Base-by-base conservation (phyloP, 345 rosid genomes). In the Hevea brasiliensis region DNA sequence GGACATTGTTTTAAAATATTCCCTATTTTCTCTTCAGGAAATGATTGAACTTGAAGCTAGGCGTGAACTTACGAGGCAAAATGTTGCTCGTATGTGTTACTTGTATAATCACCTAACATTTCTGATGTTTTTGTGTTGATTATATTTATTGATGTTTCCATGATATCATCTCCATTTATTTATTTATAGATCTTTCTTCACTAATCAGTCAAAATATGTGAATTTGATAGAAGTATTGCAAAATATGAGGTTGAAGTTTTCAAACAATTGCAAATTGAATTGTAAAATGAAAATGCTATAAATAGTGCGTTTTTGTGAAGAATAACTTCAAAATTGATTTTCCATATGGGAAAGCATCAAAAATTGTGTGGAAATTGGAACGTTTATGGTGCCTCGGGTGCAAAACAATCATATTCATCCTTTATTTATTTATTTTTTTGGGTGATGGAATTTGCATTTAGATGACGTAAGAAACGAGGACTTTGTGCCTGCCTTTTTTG, bases 11-110 rank as follows among this genome's bases (percentile, higher is more conserved):
- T 71, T 37, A 76, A 23, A 37, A 58, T 79, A 57, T 63, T 76
- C 21, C 66, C 21, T 29, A 69, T 70, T 85, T 68, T 26, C 71
- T 72, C 13, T 81, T 47, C 84, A 88, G 98, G 98, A 92, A 81
- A 82, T 92, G 87, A 81, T 79, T 67, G 85, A 87, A 65, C 87
- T 95, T 63, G 97, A 92, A 82, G 93, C 88, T 73, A 88, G 86
- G 85, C 97, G 97, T 71, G 96, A 95, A 76, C 92, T 75, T 66
- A 87, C 89, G 68, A 89, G 70, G 85, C 94, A 87, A 71, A 95
- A 95, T 83, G 92, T 89, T 61, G 92, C 94, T 67, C 75, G 98
- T 95, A 89, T 9, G 92, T 85, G 71, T 75, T 70, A 14, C 59
- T 75, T 54, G 29, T 73, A 18, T 20, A 24, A 56, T 74, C 59